Percentiles rank a stretch among this genome's conserved stretches.
phyloP scores from a whole-genome alignment of 73 alveolate genomes.

The Paramecium biaurelia region DNA sequence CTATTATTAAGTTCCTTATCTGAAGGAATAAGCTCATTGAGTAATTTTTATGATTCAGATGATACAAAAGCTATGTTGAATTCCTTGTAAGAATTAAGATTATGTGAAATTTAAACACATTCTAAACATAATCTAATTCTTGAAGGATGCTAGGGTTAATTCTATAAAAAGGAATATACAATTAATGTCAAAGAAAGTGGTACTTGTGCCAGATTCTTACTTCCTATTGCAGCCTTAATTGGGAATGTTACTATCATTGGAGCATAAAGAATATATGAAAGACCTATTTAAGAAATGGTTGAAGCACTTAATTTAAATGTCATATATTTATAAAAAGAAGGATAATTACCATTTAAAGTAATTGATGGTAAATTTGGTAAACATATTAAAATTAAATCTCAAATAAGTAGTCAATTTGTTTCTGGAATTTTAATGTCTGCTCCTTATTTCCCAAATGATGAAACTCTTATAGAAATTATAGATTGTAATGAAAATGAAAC shows the following conservation, averaged over 20 bases:
- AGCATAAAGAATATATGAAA: slow-evolving; percentile 59
- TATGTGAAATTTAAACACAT: neutral
- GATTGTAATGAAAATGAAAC: neutral
- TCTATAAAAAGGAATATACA: neutral
- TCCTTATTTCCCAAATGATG: slow-evolving; percentile 21
- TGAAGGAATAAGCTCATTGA: slow-evolving; percentile 46
- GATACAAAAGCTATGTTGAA: slow-evolving; percentile 55
- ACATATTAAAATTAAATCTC: slow-evolving; percentile 42
- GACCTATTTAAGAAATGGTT: slow-evolving; percentile 58
- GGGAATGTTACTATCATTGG: slow-evolving; percentile 18
- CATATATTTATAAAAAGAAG: neutral
- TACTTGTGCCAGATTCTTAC: slow-evolving; percentile 62
- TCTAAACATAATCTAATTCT: slow-evolving; percentile 4
- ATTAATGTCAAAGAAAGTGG: slow-evolving; percentile 65
- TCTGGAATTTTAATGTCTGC: slow-evolving; percentile 57
- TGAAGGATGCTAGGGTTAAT: slow-evolving; percentile 54
- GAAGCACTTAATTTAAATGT: slow-evolving; percentile 50
- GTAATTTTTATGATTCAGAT: slow-evolving; percentile 52
- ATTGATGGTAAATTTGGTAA: neutral
- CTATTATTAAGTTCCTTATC: slow-evolving; percentile 53
- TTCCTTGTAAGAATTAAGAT: neutral
- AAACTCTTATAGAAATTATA: neutral
- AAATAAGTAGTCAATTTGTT: slow-evolving; percentile 42
- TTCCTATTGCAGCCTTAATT: neutral
- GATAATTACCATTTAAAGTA: slow-evolving; percentile 21